Conservation (phyloP, 495 filamentous ascomycete species). For the Aspergillus carlsbadensis region DNA sequence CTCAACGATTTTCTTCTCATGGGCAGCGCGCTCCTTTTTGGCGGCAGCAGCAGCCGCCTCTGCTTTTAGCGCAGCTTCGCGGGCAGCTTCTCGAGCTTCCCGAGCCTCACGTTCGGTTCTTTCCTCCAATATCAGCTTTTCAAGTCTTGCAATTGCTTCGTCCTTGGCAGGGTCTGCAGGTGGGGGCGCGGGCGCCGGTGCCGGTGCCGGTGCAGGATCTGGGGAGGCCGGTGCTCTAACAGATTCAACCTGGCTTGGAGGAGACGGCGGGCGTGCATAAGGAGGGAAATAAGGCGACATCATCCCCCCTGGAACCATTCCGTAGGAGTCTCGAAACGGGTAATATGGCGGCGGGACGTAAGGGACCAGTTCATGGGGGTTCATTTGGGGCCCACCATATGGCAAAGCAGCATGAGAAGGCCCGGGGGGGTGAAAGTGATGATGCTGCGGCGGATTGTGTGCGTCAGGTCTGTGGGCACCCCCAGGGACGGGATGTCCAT, state of each 20-base stretch:
- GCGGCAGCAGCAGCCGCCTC: conserved; percentile 53
- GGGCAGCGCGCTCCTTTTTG: conserved; percentile 48
- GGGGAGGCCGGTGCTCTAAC: conserved; percentile 22
- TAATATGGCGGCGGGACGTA: conserved; percentile 46
- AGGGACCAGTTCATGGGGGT: conserved; percentile 49
- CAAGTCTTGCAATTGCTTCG: conserved; percentile 51
- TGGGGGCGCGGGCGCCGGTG: conserved; percentile 1
- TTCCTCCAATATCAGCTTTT: conserved; percentile 52
- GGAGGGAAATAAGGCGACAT: conserved; percentile 37
- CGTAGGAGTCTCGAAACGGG: conserved; percentile 40
- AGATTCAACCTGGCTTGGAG: conserved; percentile 33
- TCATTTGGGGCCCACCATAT: conserved; percentile 37
- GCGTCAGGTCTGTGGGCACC: conserved; percentile 31
- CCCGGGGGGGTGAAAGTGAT: conserved; percentile 29
- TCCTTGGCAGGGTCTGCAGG: conserved; percentile 41
- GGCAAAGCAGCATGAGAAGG: conserved; percentile 29
- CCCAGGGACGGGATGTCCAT: conserved; percentile 24
- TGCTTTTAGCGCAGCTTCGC: conserved; percentile 35
- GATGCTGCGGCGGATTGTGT: conserved; percentile 30
- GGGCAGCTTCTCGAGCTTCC: conserved; percentile 45
- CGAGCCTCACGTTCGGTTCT: conserved; percentile 42
- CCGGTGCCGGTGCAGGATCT: conserved; percentile 3
- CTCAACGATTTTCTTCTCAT: conserved; percentile 40
- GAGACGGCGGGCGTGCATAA: conserved; percentile 37
- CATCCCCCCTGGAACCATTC: conserved; percentile 42